Base-by-base conservation (phyloP, 768 basidiomycete genomes). In the Mycena albidolilacea region DNA sequence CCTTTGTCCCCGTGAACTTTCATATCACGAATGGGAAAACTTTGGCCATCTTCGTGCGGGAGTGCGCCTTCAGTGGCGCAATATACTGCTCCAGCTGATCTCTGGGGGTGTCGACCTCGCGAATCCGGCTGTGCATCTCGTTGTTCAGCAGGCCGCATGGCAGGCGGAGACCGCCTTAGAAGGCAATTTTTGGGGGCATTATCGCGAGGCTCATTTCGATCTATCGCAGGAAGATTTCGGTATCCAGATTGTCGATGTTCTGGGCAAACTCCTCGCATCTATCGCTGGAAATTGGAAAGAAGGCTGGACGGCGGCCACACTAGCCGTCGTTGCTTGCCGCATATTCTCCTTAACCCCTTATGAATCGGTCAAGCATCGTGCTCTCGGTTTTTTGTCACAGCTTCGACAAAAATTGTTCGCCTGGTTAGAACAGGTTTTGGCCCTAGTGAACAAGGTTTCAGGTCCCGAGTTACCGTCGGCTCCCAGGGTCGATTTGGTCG, bases 21-120 rank as follows among this genome's bases (percentile, higher is more conserved):
- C 73, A 14, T 71, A 87, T 2, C 87, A 90, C 39, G 88, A 90
- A 66, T 85, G 80, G 43, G 78, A 84, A 12, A 81, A 85, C 0
- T 90, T 88, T 65, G 84, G 83, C 11, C 79, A 81, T 60, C 72
- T 90, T 43, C 86, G 90, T 7, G 82, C 85, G 44, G 88, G 89
- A 0, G 69, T 80, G 0, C 77, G 69, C 5, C 72, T 90, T 0
- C 89, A 90, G 60, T 89, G 88, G 89, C 77, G 84, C 48, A 90
- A 90, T 70, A 84, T 90, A 50, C 69, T 82, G 15, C 82, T 85
- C n/a, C 87, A 87, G 72, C 73, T 90, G 19, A 80, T 81, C 7
- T 80, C 81, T 8, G 79, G 82, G 30, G 74, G 76, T 0, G 73
- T 90, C 66, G 82, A 80, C 11, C 85, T 90, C 67, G 78, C 80